phyloP scores from a whole-genome alignment of 352 stramenopile genomes.

The Phytophthora megakarya region DNA sequence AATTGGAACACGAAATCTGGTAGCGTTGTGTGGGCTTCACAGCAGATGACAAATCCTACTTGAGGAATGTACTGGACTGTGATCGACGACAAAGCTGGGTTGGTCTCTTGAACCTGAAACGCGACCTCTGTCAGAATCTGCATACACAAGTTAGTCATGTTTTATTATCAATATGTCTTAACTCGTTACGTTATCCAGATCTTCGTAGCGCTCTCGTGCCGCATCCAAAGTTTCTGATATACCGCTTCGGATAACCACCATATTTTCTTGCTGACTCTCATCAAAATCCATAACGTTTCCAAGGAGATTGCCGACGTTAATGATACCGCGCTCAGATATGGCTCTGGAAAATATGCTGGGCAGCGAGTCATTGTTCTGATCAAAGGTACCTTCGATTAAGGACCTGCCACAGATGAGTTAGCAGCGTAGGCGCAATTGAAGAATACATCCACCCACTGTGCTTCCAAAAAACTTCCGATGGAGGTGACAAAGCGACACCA shows the following conservation, averaged over 20 bases:
- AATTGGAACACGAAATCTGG: constrained; percentile 88
- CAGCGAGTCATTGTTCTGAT: constrained; percentile 24
- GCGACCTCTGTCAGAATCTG: constrained; percentile 85
- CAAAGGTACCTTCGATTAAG: constrained; percentile 28
- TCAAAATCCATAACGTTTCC: constrained; percentile 87
- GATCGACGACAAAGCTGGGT: constrained; percentile 71
- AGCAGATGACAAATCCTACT: constrained; percentile 87
- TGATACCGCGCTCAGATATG: constrained; percentile 44
- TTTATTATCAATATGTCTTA: background rate
- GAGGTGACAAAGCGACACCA: constrained; percentile 71
- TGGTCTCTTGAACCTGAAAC: constrained; percentile 80
- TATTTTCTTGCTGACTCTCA: constrained; percentile 65
- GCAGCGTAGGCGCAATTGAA: background rate
- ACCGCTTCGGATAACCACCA: constrained; percentile 68
- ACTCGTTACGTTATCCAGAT: constrained; percentile 77
- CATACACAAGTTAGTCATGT: constrained; percentile 2
- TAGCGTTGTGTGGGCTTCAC: constrained; percentile 65
- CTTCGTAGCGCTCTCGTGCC: constrained; percentile 69
- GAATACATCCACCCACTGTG: constrained; percentile 54
- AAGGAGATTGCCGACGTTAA: constrained; percentile 78
- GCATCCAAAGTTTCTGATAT: constrained; percentile 76
- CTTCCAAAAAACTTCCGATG: constrained; percentile 58
- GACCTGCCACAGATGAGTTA: constrained; percentile 25
- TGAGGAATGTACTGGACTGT: constrained; percentile 88
- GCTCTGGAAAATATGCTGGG: constrained; percentile 43